These are phyloP conservation scores for Quercus gilva DNA, from an alignment of 306 rosid species.

Conservation along the genomic window DNA sequence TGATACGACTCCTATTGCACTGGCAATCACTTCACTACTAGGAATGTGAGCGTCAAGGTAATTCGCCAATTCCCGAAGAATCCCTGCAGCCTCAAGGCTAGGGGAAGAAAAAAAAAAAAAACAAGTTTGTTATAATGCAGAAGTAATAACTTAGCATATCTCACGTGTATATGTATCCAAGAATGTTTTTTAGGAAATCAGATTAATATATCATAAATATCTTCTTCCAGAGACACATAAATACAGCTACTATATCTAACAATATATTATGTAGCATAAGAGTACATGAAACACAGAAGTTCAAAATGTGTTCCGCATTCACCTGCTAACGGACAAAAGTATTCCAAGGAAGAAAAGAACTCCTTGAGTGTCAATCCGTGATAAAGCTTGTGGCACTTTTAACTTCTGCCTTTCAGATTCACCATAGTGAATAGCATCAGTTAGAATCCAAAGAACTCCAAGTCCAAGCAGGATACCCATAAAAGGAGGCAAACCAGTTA, in stretches of 20 bases:
- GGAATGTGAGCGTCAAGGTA: slow-evolving; percentile 77
- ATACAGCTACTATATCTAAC: not conserved
- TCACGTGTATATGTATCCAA: not conserved
- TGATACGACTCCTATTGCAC: slow-evolving; percentile 78
- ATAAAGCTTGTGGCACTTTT: slow-evolving; percentile 92
- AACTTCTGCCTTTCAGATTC: slow-evolving; percentile 90
- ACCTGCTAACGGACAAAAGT: slow-evolving; percentile 93
- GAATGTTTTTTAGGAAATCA: not conserved
- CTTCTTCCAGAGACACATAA: not conserved
- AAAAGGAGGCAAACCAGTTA: slow-evolving; percentile 92
- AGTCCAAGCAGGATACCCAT: slow-evolving; percentile 96
- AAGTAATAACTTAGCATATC: not conserved
- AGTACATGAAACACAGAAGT: not conserved
- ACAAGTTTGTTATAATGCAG: slow-evolving; percentile 9
- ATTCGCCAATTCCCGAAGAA: slow-evolving; percentile 83
- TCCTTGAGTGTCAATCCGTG: slow-evolving; percentile 95
- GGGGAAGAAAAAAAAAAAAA: slow-evolving; percentile 7
- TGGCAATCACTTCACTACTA: slow-evolving; percentile 66
- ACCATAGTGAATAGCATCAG: slow-evolving; percentile 96
- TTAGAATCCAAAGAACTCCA: slow-evolving; percentile 93
- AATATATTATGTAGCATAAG: not conserved
- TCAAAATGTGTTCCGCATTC: slow-evolving; percentile 3
- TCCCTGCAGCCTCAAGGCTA: slow-evolving; percentile 90
- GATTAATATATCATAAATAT: not conserved
- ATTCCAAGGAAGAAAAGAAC: slow-evolving; percentile 91